Evolutionary conservation across 495 filamentous ascomycete species (phyloP).

Genomic region (Daldinia decipiens): DNA sequence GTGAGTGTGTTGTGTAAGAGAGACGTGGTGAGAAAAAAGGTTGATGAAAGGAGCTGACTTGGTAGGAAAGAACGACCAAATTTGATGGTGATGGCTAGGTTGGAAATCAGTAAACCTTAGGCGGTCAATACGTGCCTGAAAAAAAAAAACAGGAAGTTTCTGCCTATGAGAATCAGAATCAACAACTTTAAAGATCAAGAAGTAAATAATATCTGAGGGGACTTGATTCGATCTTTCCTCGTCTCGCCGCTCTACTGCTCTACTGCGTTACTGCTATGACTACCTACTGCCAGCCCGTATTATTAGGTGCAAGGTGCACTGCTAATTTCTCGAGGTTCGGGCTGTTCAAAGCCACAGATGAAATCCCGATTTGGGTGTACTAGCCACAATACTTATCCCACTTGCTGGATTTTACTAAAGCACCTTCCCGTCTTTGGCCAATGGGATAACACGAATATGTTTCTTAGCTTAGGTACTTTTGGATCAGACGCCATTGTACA

Average conservation of each 20-base stretch:
- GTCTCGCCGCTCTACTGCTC: not conserved
- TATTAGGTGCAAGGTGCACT: conserved; percentile 1
- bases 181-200: not conserved
- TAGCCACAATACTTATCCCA: conserved; percentile 35
- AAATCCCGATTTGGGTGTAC: conserved; percentile 7
- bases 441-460: conserved; percentile 28
- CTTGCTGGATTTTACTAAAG: conserved; percentile 20
- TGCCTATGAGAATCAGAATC: not conserved
- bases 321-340: conserved; percentile 43
- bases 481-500: conserved; percentile 10
- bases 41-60: conserved; percentile 30
- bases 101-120: not conserved
- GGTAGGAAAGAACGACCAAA: not conserved
- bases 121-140: not conserved
- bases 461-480: conserved; percentile 19
- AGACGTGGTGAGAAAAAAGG: conserved; percentile 36
- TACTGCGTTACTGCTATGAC: too few relatives aligned
- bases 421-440: conserved; percentile 27
- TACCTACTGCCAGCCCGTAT: conserved; percentile 1
- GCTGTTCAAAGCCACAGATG: not conserved
- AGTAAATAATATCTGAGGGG: not conserved
- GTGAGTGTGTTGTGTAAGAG: conserved; percentile 13
- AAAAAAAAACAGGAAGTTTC: not conserved
- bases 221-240: not conserved
- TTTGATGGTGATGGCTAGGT: not conserved